Conservation (phyloP, 2,329 filamentous ascomycete species). For the Hymenoscyphus occultus region DNA sequence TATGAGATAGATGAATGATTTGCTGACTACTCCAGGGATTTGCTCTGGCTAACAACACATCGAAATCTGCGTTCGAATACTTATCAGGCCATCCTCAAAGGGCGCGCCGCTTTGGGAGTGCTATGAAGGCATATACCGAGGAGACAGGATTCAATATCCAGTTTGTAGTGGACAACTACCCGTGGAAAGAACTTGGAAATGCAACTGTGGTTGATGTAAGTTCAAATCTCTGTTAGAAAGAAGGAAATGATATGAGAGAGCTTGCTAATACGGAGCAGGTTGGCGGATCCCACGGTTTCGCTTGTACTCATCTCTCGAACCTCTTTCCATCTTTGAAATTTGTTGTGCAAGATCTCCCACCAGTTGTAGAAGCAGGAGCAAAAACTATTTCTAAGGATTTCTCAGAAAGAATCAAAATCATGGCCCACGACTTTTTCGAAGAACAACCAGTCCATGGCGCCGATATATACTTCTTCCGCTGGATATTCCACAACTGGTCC, state of each 20-base stretch:
- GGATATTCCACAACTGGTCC: slow-evolving; percentile 49
- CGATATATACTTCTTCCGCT: slow-evolving; percentile 45
- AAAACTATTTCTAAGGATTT: slow-evolving; percentile 17
- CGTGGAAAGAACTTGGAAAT: slow-evolving; percentile 11
- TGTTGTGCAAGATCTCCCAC: slow-evolving; percentile 39
- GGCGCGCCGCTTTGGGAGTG: slow-evolving; percentile 13
- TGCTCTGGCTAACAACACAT: slow-evolving; percentile 13
- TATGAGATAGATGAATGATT: background rate
- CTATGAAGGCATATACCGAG: slow-evolving; percentile 15
- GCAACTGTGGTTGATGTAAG: slow-evolving; percentile 20
- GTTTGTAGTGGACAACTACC: slow-evolving; percentile 17
- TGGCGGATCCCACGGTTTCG: slow-evolving; percentile 30
- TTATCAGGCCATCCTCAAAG: slow-evolving; percentile 8
- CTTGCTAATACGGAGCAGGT: slow-evolving; percentile 17
- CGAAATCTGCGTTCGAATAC: slow-evolving; percentile 9
- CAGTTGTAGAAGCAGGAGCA: slow-evolving; percentile 27
- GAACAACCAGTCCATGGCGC: slow-evolving; percentile 28
- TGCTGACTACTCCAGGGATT: slow-evolving; percentile 9
- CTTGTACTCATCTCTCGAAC: slow-evolving; percentile 26
- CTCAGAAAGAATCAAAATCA: slow-evolving; percentile 28
- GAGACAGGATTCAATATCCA: slow-evolving; percentile 10
- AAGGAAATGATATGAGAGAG: background rate
- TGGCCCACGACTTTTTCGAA: slow-evolving; percentile 45
- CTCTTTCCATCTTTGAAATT: slow-evolving; percentile 29
- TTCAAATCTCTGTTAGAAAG: background rate